Evolutionary conservation across 2,329 filamentous ascomycete species (phyloP).

Genomic region (Coniochaeta prunicola): DNA sequence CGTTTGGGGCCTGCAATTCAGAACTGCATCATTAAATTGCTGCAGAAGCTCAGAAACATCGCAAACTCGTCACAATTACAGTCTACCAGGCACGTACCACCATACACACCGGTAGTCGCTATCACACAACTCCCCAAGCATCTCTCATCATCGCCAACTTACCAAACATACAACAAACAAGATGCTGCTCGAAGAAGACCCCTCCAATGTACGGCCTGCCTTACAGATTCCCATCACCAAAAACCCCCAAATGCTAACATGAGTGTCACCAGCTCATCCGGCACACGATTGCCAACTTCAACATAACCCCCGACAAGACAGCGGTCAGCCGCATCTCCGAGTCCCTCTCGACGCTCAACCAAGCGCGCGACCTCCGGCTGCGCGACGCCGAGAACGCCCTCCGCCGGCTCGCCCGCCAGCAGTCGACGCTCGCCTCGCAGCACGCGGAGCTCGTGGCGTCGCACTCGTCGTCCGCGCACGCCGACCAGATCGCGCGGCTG

Average conservation of each 20-base stretch:
- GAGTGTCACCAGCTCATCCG: constrained; percentile 63
- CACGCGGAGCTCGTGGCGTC: constrained; percentile 67
- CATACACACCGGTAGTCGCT: too few relatives aligned
- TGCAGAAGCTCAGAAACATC: neutral
- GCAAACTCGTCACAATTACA: neutral
- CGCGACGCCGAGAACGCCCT: constrained; percentile 61
- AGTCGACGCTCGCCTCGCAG: constrained; percentile 67
- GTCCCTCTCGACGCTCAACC: constrained; percentile 74
- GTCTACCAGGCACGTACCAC: too few relatives aligned
- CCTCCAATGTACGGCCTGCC: constrained; percentile 59
- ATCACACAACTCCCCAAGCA: neutral
- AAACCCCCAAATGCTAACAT: constrained; percentile 27
- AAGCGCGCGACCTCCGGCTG: constrained; percentile 73
- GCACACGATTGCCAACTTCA: constrained; percentile 91
- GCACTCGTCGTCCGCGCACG: constrained; percentile 74
- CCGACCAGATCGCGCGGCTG: constrained; percentile 74
- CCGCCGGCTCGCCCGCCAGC: constrained; percentile 55
- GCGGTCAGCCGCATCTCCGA: constrained; percentile 78
- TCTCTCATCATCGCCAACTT: neutral
- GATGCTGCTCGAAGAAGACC: constrained; percentile 94
- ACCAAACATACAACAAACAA: constrained; percentile 27
- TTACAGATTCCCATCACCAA: neutral
- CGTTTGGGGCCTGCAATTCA: neutral
- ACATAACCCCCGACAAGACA: constrained; percentile 80
- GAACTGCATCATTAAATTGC: neutral